A percentile compares a stretch with the other conserved stretches of the same genome.
Conservation (phyloP, 345 rosid species). For the Arabis alpina region DNA sequence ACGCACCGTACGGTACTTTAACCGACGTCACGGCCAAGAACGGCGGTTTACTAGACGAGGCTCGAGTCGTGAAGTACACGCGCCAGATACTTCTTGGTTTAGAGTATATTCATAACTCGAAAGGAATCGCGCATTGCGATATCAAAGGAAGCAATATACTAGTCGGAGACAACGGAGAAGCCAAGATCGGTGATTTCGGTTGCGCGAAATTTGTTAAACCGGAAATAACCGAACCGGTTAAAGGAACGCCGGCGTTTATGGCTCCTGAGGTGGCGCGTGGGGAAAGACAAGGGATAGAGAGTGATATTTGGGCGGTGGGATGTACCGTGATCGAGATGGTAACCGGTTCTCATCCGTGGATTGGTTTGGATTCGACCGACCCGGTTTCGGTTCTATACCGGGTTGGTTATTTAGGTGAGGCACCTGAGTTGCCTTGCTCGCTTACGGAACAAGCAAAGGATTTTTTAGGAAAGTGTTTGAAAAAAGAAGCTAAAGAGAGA, state of each 20-base stretch:
- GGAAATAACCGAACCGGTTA: slow-evolving; percentile 39
- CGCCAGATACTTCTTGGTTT: slow-evolving; percentile 62
- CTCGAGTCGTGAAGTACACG: slow-evolving; percentile 49
- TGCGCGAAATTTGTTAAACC: slow-evolving; percentile 56
- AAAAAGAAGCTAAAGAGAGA: slow-evolving; percentile 54
- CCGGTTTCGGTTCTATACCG: slow-evolving; percentile 53
- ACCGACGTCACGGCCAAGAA: slow-evolving; percentile 41
- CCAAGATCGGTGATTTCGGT: slow-evolving; percentile 75
- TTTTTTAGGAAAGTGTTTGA: slow-evolving; percentile 64
- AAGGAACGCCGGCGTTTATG: slow-evolving; percentile 79
- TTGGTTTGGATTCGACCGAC: slow-evolving; percentile 29
- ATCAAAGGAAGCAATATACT: slow-evolving; percentile 70
- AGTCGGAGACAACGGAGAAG: slow-evolving; percentile 54
- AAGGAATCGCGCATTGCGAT: slow-evolving; percentile 74
- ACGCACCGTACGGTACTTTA: slow-evolving; percentile 60
- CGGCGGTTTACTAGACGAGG: slow-evolving; percentile 54
- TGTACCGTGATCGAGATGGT: slow-evolving; percentile 86
- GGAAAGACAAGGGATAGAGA: slow-evolving; percentile 62
- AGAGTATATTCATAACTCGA: slow-evolving; percentile 57
- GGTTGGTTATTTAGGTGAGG: slow-evolving; percentile 52
- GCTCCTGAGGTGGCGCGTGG: slow-evolving; percentile 91
- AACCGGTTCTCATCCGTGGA: slow-evolving; percentile 61
- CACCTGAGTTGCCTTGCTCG: slow-evolving; percentile 53
- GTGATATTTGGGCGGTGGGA: slow-evolving; percentile 79
- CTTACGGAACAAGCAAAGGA: slow-evolving; percentile 60